A percentile compares a stretch with the other conserved stretches of the same genome.
Conservation (phyloP, 176 grass and related monocot species). For the Triticum urartu region DNA sequence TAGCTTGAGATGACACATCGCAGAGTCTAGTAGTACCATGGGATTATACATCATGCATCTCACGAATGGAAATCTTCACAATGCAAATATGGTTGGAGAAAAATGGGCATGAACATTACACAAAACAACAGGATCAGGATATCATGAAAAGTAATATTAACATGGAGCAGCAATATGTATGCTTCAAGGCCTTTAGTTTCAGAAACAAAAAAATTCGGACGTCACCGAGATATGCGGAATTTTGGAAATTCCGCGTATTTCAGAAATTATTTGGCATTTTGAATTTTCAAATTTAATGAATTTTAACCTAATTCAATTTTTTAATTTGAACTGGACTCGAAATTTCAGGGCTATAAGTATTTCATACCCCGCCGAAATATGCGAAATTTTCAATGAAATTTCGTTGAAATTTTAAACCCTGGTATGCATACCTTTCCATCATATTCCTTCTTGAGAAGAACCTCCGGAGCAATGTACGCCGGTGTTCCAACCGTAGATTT, state of each 20-base stretch:
- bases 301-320: too few species aligned
- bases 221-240: too few species aligned
- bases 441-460: conserved; percentile 77
- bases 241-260: too few species aligned
- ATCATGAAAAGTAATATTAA: neutral
- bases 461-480: conserved; percentile 82
- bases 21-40: neutral
- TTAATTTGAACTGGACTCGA: too few species aligned
- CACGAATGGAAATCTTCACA: neutral
- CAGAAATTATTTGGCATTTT: too few species aligned
- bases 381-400: too few species aligned
- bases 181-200: neutral
- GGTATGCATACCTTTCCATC: conserved; percentile 62
- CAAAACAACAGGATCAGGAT: neutral
- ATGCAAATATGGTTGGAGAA: neutral
- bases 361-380: too few species aligned
- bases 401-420: too few species aligned
- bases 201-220: too few species aligned
- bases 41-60: neutral
- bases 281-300: too few species aligned
- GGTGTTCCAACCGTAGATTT: conserved; percentile 85
- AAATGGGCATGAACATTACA: neutral
- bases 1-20: neutral
- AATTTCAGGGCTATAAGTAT: too few species aligned
- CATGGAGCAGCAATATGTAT: neutral